These are phyloP conservation scores for Protea cynaroides DNA, from an alignment of 164 flowering plant genomes.

Conservation along the genomic window DNA sequence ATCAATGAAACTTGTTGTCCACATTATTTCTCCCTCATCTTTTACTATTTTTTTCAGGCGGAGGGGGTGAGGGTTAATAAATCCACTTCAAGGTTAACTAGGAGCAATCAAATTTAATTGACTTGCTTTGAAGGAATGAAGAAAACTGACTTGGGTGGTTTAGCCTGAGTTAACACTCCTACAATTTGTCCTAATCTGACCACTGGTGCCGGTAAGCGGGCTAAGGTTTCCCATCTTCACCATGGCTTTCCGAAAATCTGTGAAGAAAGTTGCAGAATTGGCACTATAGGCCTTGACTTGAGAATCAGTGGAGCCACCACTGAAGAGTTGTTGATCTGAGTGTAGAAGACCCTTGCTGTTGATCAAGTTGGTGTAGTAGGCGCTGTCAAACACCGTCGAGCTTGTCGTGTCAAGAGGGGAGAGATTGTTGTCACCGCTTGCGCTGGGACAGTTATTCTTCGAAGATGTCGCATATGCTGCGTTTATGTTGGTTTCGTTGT, in stretches of 20 bases:
- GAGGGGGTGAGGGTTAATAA: no score
- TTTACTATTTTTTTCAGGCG: no score
- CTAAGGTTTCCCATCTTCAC: constrained; percentile 28
- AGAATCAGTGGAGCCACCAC: constrained; percentile 20
- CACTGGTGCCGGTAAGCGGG: constrained; percentile 25
- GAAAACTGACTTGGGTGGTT: no score
- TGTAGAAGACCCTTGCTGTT: constrained; percentile 24
- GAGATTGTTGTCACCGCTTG: constrained; percentile 16
- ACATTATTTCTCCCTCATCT: no score
- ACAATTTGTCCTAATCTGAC: constrained; percentile 25
- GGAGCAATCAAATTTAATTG: no score
- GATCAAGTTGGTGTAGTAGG: constrained; percentile 20
- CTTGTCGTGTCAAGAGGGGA: constrained; percentile 21
- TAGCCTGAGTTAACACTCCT: constrained; percentile 16
- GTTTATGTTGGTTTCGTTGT: constrained; percentile 24
- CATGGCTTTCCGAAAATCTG: constrained; percentile 24
- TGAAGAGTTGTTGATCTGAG: constrained; percentile 28
- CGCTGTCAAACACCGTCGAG: constrained; percentile 13
- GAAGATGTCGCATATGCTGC: constrained; percentile 6
- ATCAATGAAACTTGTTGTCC: no score
- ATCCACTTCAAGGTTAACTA: no score
- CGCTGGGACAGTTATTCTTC: constrained; percentile 18
- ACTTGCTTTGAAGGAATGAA: no score
- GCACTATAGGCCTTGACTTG: constrained; percentile 14
- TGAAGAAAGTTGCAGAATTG: constrained; percentile 8